These are phyloP conservation scores for Torulaspora indica DNA, from an alignment of 805 yeast genomes.

Conservation along the genomic window DNA sequence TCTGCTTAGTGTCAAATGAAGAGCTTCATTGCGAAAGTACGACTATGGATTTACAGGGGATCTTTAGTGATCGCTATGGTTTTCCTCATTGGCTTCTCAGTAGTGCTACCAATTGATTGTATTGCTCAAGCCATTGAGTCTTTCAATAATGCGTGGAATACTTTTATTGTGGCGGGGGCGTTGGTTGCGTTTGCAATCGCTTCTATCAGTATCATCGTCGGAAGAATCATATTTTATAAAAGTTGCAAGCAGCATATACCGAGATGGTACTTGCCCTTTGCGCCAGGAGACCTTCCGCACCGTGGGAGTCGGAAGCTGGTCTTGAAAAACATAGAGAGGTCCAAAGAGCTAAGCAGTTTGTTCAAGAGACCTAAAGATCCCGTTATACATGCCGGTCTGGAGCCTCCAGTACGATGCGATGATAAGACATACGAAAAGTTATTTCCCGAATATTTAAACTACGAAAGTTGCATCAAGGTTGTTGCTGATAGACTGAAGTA, in stretches of 20 bases:
- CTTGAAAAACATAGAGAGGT: slow-evolving; percentile 39
- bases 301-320: slow-evolving; percentile 40
- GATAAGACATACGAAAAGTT: slow-evolving; percentile 29
- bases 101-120: slow-evolving; percentile 77
- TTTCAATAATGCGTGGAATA: slow-evolving; percentile 63
- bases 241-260: slow-evolving; percentile 72
- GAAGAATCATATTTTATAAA: slow-evolving; percentile 55
- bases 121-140: slow-evolving; percentile 54
- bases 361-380: slow-evolving; percentile 41
- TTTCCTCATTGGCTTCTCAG: slow-evolving; percentile 51
- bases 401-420: slow-evolving; percentile 40
- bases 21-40: slow-evolving; percentile 5
- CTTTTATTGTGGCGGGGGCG: slow-evolving; percentile 73
- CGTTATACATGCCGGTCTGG: slow-evolving; percentile 51
- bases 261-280: slow-evolving; percentile 64
- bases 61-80: slow-evolving; percentile 25
- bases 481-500: slow-evolving; percentile 55
- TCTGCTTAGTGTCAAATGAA: slow-evolving; percentile 1
- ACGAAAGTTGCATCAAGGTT: slow-evolving; percentile 55
- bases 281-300: slow-evolving; percentile 53
- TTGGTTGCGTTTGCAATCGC: slow-evolving; percentile 55
- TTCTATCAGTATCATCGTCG: slow-evolving; percentile 48
- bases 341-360: slow-evolving; percentile 39
- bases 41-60: slow-evolving; percentile 20
- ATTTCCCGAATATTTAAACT: slow-evolving; percentile 40